Evolutionary conservation across 768 basidiomycete genomes (phyloP).

Genomic region (Kwoniella europaea): DNA sequence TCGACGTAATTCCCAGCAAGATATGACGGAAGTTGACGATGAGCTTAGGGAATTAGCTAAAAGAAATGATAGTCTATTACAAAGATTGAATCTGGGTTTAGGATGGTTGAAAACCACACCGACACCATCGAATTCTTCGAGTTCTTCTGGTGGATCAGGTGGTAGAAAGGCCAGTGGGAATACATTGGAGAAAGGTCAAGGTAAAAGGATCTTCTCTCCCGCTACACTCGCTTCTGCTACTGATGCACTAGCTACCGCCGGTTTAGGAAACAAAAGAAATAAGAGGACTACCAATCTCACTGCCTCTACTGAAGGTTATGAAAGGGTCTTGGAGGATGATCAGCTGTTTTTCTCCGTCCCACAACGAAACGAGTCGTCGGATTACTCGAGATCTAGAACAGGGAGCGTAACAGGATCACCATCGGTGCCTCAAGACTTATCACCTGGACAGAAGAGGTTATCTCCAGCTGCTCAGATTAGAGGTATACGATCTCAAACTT

Average conservation of each 20-base stretch:
- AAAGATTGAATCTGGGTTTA: conserved; percentile 24
- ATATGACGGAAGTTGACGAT: conserved; percentile 15
- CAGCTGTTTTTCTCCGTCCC: conserved; percentile 21
- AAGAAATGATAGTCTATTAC: conserved; percentile 25
- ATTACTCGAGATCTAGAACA: background rate
- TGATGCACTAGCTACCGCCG: background rate
- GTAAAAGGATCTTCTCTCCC: conserved; percentile 16
- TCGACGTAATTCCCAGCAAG: conserved; percentile 11
- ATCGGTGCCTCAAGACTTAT: background rate
- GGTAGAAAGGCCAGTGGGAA: conserved; percentile 28
- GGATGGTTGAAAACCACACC: conserved; percentile 8
- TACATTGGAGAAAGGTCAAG: conserved; percentile 27
- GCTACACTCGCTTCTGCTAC: conserved; percentile 5
- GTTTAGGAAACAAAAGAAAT: conserved; percentile 3
- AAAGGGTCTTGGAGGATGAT: conserved; percentile 22
- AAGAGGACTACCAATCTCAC: background rate
- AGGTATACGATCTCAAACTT: conserved; percentile 4
- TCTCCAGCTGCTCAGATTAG: background rate
- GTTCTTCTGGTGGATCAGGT: no score
- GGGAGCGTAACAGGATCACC: background rate
- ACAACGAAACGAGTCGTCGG: background rate
- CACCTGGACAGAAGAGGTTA: background rate
- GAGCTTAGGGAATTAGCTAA: conserved; percentile 15
- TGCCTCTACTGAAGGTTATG: conserved; percentile 11
- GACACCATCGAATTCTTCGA: conserved; percentile 2